phyloP scores from a whole-genome alignment of 371 early-diverging fungal species.

The Phascolomyces articulosus region DNA sequence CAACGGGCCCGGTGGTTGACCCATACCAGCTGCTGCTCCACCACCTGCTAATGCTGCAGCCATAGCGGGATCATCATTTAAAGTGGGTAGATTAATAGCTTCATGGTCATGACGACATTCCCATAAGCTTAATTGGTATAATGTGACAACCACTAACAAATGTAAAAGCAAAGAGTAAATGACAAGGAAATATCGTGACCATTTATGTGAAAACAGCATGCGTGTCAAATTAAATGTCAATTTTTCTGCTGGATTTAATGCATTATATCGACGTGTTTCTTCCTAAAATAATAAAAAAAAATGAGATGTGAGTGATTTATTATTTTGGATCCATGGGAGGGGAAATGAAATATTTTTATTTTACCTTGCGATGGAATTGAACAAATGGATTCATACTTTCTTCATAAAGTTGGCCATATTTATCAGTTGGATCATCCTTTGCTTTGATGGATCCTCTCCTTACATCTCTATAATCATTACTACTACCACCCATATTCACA shows the following conservation, averaged over 20 bases:
- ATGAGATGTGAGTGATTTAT: not conserved
- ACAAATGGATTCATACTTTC: conserved; percentile 88
- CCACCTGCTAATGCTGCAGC: not conserved
- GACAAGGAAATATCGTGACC: conserved; percentile 74
- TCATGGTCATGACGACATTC: conserved; percentile 73
- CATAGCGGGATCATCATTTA: conserved; percentile 23
- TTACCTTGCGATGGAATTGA: conserved; percentile 75
- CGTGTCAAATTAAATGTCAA: conserved; percentile 66
- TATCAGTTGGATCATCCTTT: conserved; percentile 55
- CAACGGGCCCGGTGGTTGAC: not conserved
- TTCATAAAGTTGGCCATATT: conserved; percentile 83
- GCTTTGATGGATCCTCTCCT: conserved; percentile 14
- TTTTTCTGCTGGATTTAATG: conserved; percentile 80
- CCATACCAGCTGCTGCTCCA: not conserved
- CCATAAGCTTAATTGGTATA: conserved; percentile 72
- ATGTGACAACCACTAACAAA: conserved; percentile 72
- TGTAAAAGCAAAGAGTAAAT: conserved; percentile 77
- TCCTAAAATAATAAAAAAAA: conserved; percentile 43
- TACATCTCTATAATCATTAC: conserved; percentile 12
- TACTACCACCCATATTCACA: conserved; percentile 16
- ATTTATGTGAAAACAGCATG: conserved; percentile 73
- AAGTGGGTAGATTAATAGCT: conserved; percentile 39
- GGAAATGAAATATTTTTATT: not conserved
- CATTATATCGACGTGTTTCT: conserved; percentile 69
- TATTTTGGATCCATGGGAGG: too few species aligned